Percentiles rank a stretch among this genome's conserved stretches.
phyloP scores from a whole-genome alignment of 2,329 filamentous ascomycete species.

The Trichoderma sp. region DNA sequence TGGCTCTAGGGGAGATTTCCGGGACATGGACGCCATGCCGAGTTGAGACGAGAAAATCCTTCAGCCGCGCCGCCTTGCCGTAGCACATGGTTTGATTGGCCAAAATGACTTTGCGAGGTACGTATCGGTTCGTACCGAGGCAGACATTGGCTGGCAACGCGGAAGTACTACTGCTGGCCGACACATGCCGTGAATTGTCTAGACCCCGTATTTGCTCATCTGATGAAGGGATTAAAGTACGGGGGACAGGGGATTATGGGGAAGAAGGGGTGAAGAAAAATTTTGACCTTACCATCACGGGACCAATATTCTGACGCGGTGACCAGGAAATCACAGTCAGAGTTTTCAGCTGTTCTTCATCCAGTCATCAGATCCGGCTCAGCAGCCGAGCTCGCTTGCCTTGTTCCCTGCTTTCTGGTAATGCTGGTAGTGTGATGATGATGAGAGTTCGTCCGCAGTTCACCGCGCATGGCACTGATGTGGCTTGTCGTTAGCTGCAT shows the following conservation, averaged over 20 bases:
- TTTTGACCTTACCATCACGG: conserved; percentile 6
- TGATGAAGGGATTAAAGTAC: conserved; percentile 16
- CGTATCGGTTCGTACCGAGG: neutral
- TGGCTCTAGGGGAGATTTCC: conserved; percentile 2
- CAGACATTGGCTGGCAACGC: neutral
- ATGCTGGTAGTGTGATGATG: neutral
- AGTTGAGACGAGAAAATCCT: neutral
- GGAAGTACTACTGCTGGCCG: neutral
- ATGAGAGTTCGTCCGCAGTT: neutral
- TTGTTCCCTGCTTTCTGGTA: neutral
- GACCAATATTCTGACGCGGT: conserved; percentile 11
- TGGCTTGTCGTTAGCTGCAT: conserved; percentile 17
- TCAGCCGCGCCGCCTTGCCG: conserved; percentile 13
- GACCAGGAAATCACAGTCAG: neutral
- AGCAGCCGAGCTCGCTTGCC: conserved; percentile 1
- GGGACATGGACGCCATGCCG: neutral
- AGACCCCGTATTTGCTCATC: conserved; percentile 17
- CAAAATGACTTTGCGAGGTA: neutral
- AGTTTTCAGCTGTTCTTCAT: neutral
- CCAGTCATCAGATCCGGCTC: conserved; percentile 14
- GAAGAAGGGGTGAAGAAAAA: conserved; percentile 2
- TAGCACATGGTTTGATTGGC: neutral
- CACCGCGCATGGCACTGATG: conserved; percentile 12
- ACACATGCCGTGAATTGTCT: conserved; percentile 4
- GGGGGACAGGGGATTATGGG: conserved; percentile 12